Base-by-base conservation (phyloP, 1,139 yeast species). In the Geotrichum citri-aurantii region DNA sequence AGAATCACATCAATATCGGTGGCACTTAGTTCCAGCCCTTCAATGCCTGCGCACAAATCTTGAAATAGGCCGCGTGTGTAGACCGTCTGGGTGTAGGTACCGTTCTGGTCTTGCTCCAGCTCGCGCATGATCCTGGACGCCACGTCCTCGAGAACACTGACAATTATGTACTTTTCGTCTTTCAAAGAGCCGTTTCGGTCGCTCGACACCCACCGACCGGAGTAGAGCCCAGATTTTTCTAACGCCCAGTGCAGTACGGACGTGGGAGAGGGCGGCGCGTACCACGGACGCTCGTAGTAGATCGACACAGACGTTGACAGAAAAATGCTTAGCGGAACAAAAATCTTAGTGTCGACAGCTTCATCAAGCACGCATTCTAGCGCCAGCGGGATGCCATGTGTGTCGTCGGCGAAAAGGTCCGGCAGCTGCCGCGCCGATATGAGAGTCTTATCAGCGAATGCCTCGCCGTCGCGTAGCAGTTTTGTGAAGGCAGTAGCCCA, bases 401-500 rank as follows among this genome's bases (percentile, higher is more conserved):
- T 56, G 6, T 70, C 64, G 46, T 67, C 72, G 10, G 63, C 61
- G n/a, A 72, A 65, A 10, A 57, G 59, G 2, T 65, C 65, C 29
- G 71, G 48, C n/a, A 73, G 67, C 33, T 63, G 62, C 11, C 67
- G 65, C 8, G 67, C 69, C 11, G 72, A 69, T 27, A 64, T 61
- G 57, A 65, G 62, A 7, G 63, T 59, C 12, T 52, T 31, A 56
- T 69, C 65, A 17, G 59, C 65, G 51, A 65, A 70, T 23, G 55
- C 51, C 23, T 59, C 64, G 27, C 69, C 66, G 7, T 60, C 54
- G 11, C 64, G 59, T 11, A 71, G 59, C 44, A 72, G 65, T 40
- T 68, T 67, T 24, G 63, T 51, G 14, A 79, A 66, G 2, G 75
- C 70, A 2, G 67, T 63, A 54, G 70, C 72, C 95, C 95, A 87